Conservation (phyloP, 257 asterid genomes). For the Buddleja alternifolia region DNA sequence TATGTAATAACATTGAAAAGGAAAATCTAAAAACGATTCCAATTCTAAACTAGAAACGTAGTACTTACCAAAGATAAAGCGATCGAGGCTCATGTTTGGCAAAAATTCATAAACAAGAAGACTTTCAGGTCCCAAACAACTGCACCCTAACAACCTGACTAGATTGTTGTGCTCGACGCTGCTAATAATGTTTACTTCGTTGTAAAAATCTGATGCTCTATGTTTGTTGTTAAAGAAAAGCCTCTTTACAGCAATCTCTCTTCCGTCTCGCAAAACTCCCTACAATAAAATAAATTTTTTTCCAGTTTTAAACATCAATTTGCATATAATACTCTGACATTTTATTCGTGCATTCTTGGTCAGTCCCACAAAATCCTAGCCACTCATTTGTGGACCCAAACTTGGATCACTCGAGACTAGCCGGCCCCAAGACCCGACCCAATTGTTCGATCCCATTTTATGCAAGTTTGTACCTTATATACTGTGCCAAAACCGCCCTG, state of each 20-base stretch:
- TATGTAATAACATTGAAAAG: not conserved
- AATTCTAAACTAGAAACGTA: not conserved
- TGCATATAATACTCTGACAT: too few relatives aligned
- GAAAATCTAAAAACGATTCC: not conserved
- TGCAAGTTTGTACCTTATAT: conserved; percentile 55
- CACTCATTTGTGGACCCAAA: too few relatives aligned
- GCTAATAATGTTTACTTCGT: conserved; percentile 66
- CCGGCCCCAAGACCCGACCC: too few relatives aligned
- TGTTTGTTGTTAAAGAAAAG: conserved; percentile 62
- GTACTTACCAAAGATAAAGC: conserved; percentile 54
- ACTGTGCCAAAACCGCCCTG: conserved; percentile 96
- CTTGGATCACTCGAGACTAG: too few relatives aligned
- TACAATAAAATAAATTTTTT: not conserved
- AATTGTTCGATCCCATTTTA: too few relatives aligned
- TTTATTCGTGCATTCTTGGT: too few relatives aligned
- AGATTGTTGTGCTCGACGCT: conserved; percentile 64
- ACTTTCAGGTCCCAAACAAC: conserved; percentile 69
- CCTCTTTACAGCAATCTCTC: conserved; percentile 71
- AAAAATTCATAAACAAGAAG: conserved; percentile 62
- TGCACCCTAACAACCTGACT: conserved; percentile 66
- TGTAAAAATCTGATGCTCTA: conserved; percentile 68
- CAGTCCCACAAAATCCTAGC: too few relatives aligned
- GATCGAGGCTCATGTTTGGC: conserved; percentile 61
- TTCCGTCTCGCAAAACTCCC: conserved; percentile 66
- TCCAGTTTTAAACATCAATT: not conserved